Conservation (phyloP, 2,329 filamentous ascomycete genomes). For the Venturia carpophila region DNA sequence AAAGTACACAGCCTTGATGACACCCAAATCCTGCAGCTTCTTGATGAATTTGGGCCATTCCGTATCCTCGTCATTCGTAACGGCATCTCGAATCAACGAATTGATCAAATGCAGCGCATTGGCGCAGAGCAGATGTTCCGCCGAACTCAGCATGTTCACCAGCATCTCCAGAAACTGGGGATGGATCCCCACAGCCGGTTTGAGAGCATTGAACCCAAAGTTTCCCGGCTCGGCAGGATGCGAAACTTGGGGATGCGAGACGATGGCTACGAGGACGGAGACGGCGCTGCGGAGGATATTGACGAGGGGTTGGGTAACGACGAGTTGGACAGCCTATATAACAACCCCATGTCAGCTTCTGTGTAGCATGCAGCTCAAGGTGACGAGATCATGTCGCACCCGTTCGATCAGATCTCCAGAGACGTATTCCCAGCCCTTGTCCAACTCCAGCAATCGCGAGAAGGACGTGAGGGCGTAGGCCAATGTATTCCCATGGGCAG, state of each 20-base stretch:
- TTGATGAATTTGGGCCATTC: conserved; percentile 98
- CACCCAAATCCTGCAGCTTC: conserved; percentile 79
- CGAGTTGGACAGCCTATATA: conserved; percentile 70
- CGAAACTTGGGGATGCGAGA: conserved; percentile 65
- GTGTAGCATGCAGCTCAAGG: background rate
- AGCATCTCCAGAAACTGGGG: conserved; percentile 93
- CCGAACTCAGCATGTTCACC: conserved; percentile 82
- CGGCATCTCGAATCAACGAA: conserved; percentile 83
- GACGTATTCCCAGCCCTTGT: conserved; percentile 94
- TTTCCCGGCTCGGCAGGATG: conserved; percentile 48
- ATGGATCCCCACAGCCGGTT: conserved; percentile 83
- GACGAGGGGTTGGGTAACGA: conserved; percentile 90
- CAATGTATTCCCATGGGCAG: conserved; percentile 82
- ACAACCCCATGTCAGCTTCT: conserved; percentile 5
- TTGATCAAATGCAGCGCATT: conserved; percentile 95
- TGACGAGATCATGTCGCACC: conserved; percentile 36
- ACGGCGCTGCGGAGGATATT: conserved; percentile 96
- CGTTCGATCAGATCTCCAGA: conserved; percentile 62
- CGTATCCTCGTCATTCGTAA: conserved; percentile 65
- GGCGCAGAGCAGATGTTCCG: conserved; percentile 90
- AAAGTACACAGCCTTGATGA: conserved; percentile 81
- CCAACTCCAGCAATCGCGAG: conserved; percentile 80
- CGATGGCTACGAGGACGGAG: conserved; percentile 89
- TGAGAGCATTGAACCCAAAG: conserved; percentile 85
- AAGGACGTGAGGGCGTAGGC: conserved; percentile 91